A percentile compares a stretch with the other conserved stretches of the same genome.
Evolutionary conservation across 805 yeast genomes (phyloP).

Genomic region (Tetrapisispora fleetii): DNA sequence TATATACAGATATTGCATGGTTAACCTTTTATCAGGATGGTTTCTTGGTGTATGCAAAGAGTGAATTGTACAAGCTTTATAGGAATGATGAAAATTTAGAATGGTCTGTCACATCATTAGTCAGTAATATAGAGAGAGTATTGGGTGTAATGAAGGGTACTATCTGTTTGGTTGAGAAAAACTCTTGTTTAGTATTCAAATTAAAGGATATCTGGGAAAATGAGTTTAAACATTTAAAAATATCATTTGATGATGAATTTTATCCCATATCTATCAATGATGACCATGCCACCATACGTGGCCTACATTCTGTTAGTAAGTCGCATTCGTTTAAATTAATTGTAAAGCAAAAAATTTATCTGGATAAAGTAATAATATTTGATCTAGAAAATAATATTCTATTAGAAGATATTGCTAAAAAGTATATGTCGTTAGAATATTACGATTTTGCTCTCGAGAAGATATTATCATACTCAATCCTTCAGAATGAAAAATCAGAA

Average conservation of each 20-base stretch:
- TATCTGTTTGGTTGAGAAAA: conserved; percentile 15
- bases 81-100: conserved; percentile 5
- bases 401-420: conserved; percentile 14
- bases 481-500: conserved; percentile 16
- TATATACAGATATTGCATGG: conserved; percentile 17
- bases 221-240: conserved; percentile 7
- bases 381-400: conserved; percentile 9
- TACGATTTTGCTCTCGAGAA: conserved; percentile 29
- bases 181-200: conserved; percentile 9
- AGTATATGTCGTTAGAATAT: conserved; percentile 19
- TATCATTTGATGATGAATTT: conserved; percentile 19
- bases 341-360: conserved; percentile 19
- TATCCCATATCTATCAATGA: conserved; percentile 23
- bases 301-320: conserved; percentile 9
- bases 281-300: conserved; percentile 22
- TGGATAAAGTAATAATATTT: conserved; percentile 21
- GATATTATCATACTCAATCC: conserved; percentile 20
- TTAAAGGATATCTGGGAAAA: conserved; percentile 20
- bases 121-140: conserved; percentile 21
- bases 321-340: conserved; percentile 5
- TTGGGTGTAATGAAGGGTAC: conserved; percentile 20
- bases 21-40: conserved; percentile 17
- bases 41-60: conserved; percentile 14
- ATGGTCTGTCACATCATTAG: conserved; percentile 11
- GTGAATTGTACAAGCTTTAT: conserved; percentile 12